These are phyloP conservation scores for Anethum foeniculum DNA, from an alignment of 140 eudicot species.

Conservation along the genomic window DNA sequence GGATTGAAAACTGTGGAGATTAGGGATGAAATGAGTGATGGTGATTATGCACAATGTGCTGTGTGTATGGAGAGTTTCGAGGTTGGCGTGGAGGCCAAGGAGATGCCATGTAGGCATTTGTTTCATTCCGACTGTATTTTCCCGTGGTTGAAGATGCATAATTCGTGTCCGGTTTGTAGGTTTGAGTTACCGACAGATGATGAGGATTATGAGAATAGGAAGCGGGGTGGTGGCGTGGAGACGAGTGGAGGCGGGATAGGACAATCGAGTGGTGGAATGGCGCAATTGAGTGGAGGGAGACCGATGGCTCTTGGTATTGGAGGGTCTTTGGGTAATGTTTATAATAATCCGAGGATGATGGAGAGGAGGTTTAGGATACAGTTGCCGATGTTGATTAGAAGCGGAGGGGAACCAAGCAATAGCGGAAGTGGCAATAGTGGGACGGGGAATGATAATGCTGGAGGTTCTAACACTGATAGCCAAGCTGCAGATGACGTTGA, in stretches of 20 bases:
- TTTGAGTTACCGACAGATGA: slow-evolving; percentile 54
- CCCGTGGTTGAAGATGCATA: slow-evolving; percentile 61
- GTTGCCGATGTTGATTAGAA: slow-evolving; percentile 57
- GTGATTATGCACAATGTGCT: slow-evolving; percentile 50
- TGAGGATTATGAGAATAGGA: slow-evolving; percentile 35
- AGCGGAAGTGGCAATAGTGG: slow-evolving; percentile 39
- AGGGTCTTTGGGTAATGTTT: slow-evolving; percentile 35
- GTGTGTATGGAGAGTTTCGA: slow-evolving; percentile 62
- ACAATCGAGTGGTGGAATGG: slow-evolving; percentile 20
- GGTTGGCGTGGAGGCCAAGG: slow-evolving; percentile 35
- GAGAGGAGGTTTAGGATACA: slow-evolving; percentile 79
- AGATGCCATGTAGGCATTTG: slow-evolving; percentile 66
- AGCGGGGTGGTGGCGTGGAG: slow-evolving; percentile 3
- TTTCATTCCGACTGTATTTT: slow-evolving; percentile 51
- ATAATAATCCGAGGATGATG: slow-evolving; percentile 33
- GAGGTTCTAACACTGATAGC: slow-evolving; percentile 26
- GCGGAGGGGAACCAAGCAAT: slow-evolving; percentile 50
- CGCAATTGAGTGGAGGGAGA: slow-evolving; percentile 14
- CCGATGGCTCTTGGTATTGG: slow-evolving; percentile 15
- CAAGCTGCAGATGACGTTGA: slow-evolving; percentile 66
- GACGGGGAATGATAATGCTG: slow-evolving; percentile 18
- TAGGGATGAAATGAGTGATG: slow-evolving; percentile 25
- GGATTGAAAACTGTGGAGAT: slow-evolving; percentile 33
- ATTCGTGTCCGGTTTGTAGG: slow-evolving; percentile 68
- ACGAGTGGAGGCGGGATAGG: slow-evolving; percentile 15